These are phyloP conservation scores for Agrocybe praecox DNA, from an alignment of 768 basidiomycete genomes.

Conservation along the genomic window DNA sequence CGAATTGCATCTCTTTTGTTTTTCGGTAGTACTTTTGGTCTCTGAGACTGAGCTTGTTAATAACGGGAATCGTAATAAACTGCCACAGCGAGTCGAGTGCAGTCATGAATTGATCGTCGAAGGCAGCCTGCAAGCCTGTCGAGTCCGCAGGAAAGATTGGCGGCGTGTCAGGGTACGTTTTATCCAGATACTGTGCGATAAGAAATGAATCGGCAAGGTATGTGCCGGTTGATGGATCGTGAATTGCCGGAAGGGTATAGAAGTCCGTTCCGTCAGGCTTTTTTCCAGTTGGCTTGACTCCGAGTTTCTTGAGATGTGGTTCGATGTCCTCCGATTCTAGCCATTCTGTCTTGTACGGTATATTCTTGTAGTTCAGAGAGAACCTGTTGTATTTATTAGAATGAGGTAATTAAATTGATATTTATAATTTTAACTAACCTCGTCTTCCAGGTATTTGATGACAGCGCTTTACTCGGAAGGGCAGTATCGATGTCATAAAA, in stretches of 20 bases:
- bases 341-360: constrained; percentile 39
- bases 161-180: constrained; percentile 39
- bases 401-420: neutral
- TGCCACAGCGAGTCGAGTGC: neutral
- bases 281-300: constrained; percentile 32
- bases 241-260: constrained; percentile 51
- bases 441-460: constrained; percentile 35
- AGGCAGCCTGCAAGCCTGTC: constrained; percentile 16
- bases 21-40: constrained; percentile 12
- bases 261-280: constrained; percentile 27
- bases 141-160: constrained; percentile 1
- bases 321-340: constrained; percentile 51
- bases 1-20: constrained; percentile 11
- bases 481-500: constrained; percentile 40
- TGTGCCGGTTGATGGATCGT: constrained; percentile 41
- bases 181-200: constrained; percentile 53
- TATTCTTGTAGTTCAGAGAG: constrained; percentile 26
- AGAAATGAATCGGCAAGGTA: constrained; percentile 40
- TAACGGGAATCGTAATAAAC: constrained; percentile 9
- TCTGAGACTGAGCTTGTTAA: constrained; percentile 5
- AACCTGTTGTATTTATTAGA: neutral
- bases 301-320: constrained; percentile 29
- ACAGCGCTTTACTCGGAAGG: constrained; percentile 25
- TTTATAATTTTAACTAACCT: constrained; percentile 15
- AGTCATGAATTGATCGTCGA: constrained; percentile 3